Base-by-base conservation (phyloP, 805 yeast genomes). In the Kodamaea restingae region DNA sequence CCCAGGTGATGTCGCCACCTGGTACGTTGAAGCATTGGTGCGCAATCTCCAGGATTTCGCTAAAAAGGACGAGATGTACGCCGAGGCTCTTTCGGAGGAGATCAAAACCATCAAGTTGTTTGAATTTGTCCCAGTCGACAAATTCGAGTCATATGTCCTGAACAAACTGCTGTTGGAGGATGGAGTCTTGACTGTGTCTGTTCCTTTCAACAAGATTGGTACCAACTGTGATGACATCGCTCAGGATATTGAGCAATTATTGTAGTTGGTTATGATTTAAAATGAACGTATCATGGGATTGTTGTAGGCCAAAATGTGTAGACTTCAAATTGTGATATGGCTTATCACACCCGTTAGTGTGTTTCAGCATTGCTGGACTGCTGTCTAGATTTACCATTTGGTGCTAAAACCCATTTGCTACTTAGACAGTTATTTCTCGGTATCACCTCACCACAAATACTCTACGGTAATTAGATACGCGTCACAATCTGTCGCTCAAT, bases 31-130 rank as follows among this genome's bases (percentile, higher is more conserved):
- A 4, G 39, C 32, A 12, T 33, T 45, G 14, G 45, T 35, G 12
- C 14, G 21, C 22, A 36, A 28, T 32, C 25, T 45, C 30, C 29
- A 17, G 18, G 9, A 5, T 11, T 43, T 45, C 32, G 30, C 38
- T 38, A n/a, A 36, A 20, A 42, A 39, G 40, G 48, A 44, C 25
- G 48, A 36, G 15, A 27, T 44, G 39, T 27, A 41, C 39, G 34
- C 40, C 25, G 48, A 44, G 9, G 46, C 46, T 4, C 30, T 44
- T 17, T 27, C 35, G 12, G 47, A 44, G 21, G 48, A 42, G 29
- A 37, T 44, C 32, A 44, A 44, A 11, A 17, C 28, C 21, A 42
- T 44, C 30, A 30, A 40, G 31, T 43, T 32, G 17, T 35, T 42
- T 27, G 42, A 42, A 25, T 15, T 44, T 22, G 46, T 42, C 12